phyloP scores from a whole-genome alignment of 805 yeast genomes.

The Saccharomycopsis sp. region DNA sequence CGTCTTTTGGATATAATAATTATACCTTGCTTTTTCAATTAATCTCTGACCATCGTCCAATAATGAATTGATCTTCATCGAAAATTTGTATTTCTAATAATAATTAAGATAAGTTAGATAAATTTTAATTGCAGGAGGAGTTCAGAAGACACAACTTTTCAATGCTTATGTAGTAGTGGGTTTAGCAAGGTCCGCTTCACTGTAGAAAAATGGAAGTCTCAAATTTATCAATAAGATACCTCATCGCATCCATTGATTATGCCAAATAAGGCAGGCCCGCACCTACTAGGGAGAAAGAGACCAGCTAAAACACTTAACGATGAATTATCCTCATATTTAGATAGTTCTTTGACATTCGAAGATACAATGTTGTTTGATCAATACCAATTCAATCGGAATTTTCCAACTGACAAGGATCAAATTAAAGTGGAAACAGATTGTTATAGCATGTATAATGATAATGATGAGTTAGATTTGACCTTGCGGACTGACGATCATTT shows the following conservation, averaged over 20 bases:
- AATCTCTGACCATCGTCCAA: conserved; percentile 2
- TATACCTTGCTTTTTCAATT: background rate
- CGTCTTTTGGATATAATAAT: background rate
- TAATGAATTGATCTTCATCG: background rate
- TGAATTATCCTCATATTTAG: conserved; percentile 19
- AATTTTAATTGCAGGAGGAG: no score
- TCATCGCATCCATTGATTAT: no score
- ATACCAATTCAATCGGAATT: conserved; percentile 19
- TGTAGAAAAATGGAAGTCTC: no score
- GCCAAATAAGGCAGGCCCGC: background rate
- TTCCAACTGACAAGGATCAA: conserved; percentile 26
- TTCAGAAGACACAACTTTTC: no score
- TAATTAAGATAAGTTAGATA: no score
- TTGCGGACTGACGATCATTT: conserved; percentile 17
- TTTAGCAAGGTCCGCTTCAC: no score
- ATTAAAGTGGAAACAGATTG: conserved; percentile 32
- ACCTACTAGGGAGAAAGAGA: conserved; percentile 14
- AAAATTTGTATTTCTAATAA: no score
- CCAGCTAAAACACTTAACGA: background rate
- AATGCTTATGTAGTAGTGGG: no score
- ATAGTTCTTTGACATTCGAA: conserved; percentile 7
- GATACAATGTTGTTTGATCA: no score
- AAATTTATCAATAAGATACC: no score
- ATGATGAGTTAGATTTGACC: conserved; percentile 21
- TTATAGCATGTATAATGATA: conserved; percentile 29